Evolutionary conservation across 2,329 filamentous ascomycete genomes (phyloP), one percentile per base, ranked within the genome.

Genomic region (Colletotrichum agaves): DNA sequence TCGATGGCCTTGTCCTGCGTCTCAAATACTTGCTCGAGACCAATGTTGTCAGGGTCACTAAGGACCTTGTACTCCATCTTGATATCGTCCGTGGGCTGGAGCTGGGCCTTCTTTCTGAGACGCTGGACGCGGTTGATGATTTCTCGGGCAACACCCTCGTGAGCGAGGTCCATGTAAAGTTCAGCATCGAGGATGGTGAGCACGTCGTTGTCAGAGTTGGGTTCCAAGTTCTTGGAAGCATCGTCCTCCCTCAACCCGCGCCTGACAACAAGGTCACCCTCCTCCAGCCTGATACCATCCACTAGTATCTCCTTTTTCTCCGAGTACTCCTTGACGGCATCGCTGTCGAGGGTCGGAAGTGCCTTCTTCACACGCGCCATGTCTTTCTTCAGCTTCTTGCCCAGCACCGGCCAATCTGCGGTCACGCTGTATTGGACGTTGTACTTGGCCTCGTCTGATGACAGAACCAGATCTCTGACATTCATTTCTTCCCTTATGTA

Each of bases 371-470:
- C 94, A 77, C 91, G 93, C 71, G 90, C 89, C 71, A 94, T 93
- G 75, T 98, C 94, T 81, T 97, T 98, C 86, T 97, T 97, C 73
- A 98, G 87, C 83, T 98, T 98, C 87, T 97, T 97, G 71, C 96
- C 96, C 15, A 99, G 86, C 2, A 93, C 91, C 13, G 96, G 94
- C 91, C 96, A 98, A 79, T 99, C 96, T 7, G 94, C 94, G 43
- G 88, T 89, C 15, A 95, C 93, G 69, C 92, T 93, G 81, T 98
- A 97, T 76, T 96, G 91, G 50, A 99, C 94, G 61, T 94, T 93
- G 82, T 98, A 98, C 77, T 91, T 93, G 62, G 89, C 91, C 81
- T 98, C 96, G 71, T 98, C 94, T 7, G 88, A 90, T 3, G 93
- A 93, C 60, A 98, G 85, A 11, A 97, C 84, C 31, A 98, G 83